Conservation (phyloP, 208 protist species). For the Trypanosomatidae sp. region DNA sequence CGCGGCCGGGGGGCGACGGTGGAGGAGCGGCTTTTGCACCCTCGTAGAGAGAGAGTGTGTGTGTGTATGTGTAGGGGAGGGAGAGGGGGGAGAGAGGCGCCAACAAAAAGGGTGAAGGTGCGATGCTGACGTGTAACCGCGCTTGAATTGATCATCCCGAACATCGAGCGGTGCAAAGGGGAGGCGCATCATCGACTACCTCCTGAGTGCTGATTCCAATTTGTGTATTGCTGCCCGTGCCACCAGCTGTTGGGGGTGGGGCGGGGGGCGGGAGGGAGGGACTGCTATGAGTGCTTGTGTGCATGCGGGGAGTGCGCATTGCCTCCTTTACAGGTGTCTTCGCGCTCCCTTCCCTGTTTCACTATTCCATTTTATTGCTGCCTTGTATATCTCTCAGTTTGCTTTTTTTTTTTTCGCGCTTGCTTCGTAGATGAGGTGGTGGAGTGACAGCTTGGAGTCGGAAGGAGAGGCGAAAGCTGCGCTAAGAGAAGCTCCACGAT, state of each 20-base stretch:
- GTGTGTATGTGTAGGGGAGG: neutral
- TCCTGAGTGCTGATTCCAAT: neutral
- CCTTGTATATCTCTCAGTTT: neutral
- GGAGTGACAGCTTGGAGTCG: neutral
- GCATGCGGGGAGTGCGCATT: neutral
- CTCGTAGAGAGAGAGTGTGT: neutral
- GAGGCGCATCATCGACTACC: neutral
- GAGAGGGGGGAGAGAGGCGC: too few relatives aligned
- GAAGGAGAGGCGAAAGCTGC: neutral
- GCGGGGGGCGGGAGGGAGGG: neutral
- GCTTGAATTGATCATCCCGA: neutral
- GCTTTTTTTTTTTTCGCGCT: neutral
- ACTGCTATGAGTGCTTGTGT: neutral
- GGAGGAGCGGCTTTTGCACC: neutral
- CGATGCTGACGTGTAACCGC: neutral
- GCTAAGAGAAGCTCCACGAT: neutral
- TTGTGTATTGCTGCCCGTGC: neutral
- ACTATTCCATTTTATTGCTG: neutral
- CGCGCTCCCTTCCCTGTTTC: neutral
- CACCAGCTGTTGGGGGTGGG: neutral
- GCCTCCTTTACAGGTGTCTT: neutral
- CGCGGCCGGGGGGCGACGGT: neutral
- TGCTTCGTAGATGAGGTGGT: neutral
- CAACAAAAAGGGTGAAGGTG: too few relatives aligned
- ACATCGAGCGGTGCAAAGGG: neutral